Conservation (phyloP, 331 rosid genomes). For the Cydonia oblonga region DNA sequence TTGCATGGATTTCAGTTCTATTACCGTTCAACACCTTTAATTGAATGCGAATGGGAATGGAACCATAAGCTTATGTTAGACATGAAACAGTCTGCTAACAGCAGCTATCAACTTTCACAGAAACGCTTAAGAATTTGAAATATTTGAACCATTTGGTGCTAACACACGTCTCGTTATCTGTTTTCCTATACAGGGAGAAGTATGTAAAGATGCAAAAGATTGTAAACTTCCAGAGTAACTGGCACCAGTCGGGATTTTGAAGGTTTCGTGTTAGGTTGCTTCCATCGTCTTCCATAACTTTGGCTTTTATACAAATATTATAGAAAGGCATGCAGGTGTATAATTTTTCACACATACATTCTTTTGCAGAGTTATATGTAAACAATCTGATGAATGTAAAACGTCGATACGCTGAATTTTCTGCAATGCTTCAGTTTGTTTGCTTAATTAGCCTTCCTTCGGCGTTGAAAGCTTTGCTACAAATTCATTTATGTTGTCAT, state of each 20-base stretch:
- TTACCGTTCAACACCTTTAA: not conserved
- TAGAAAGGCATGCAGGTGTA: no score
- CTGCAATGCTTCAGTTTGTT: not conserved
- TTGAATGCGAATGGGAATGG: not conserved
- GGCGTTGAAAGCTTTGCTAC: not conserved
- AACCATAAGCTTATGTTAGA: not conserved
- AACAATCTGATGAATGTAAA: not conserved
- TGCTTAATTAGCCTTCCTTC: not conserved
- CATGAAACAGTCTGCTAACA: not conserved
- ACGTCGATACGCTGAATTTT: not conserved
- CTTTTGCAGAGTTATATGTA: not conserved
- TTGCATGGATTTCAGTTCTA: not conserved
- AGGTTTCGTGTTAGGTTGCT: not conserved
- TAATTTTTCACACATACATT: no score
- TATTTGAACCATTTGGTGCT: not conserved
- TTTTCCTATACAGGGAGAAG: slow-evolving; percentile 41
- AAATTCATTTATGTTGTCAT: slow-evolving; percentile 19
- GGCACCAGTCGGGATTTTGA: not conserved
- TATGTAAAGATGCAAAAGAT: slow-evolving; percentile 45
- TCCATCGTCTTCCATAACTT: not conserved
- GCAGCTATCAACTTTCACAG: not conserved
- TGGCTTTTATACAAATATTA: not conserved
- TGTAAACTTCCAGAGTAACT: slow-evolving; percentile 31
- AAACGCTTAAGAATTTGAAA: not conserved
- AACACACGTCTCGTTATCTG: not conserved